phyloP scores from a whole-genome alignment of 164 flowering plant genomes.

The Brasenia schreberi region DNA sequence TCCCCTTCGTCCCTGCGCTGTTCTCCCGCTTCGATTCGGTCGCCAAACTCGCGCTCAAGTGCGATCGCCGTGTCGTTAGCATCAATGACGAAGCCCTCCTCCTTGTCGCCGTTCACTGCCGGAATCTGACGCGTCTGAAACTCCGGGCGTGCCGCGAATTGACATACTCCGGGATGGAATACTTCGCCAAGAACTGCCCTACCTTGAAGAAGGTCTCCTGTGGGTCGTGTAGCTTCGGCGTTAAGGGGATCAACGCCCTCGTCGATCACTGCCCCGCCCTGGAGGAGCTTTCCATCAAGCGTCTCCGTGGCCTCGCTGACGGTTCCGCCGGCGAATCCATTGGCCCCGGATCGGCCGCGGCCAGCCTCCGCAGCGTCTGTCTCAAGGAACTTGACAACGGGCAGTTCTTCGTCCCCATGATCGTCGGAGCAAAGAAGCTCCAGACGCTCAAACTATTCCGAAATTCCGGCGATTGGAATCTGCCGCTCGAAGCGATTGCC shows the following conservation, averaged over 20 bases:
- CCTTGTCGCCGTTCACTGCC: conserved; percentile 50
- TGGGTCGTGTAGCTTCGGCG: conserved; percentile 74
- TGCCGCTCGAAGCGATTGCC: conserved; percentile 32
- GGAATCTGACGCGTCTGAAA: conserved; percentile 60
- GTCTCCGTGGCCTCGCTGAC: conserved; percentile 51
- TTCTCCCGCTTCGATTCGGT: conserved; percentile 71
- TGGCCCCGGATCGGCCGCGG: conserved; percentile 42
- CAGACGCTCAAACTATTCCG: conserved; percentile 49
- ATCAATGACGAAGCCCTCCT: conserved; percentile 54
- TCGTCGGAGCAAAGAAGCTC: conserved; percentile 49
- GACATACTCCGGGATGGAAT: conserved; percentile 52
- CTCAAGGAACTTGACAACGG: conserved; percentile 78
- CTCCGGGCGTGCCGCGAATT: conserved; percentile 78
- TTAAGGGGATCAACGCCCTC: conserved; percentile 68
- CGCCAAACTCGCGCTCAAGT: conserved; percentile 61
- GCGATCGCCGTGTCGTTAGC: conserved; percentile 63
- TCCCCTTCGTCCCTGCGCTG: conserved; percentile 24
- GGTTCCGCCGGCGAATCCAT: conserved; percentile 36
- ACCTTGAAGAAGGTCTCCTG: conserved; percentile 61
- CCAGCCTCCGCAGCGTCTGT: conserved; percentile 40
- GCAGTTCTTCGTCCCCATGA: conserved; percentile 62
- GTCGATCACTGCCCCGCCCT: conserved; percentile 44
- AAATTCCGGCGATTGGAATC: conserved; percentile 89
- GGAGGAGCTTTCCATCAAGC: conserved; percentile 80
- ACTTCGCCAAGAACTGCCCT: conserved; percentile 43